Percentiles rank a stretch among this genome's conserved stretches.
phyloP scores from a whole-genome alignment of 2,329 filamentous ascomycete species.

The Cryphonectria japonica region DNA sequence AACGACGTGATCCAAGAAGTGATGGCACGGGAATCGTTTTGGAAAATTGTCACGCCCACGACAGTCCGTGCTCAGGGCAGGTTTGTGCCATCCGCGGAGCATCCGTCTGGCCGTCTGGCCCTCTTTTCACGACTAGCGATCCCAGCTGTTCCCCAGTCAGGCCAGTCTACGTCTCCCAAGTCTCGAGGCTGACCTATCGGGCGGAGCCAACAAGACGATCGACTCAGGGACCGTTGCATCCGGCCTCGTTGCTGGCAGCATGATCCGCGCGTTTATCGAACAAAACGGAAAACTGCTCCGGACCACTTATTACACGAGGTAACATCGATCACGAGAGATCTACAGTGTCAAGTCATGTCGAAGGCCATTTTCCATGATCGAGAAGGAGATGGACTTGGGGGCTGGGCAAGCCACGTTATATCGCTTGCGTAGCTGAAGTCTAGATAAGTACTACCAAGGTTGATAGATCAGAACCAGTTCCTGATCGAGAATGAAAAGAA shows the following conservation, averaged over 20 bases:
- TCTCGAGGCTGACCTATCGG: neutral
- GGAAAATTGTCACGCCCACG: neutral
- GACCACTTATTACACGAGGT: neutral
- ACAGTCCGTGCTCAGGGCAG: neutral
- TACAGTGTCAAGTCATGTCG: neutral
- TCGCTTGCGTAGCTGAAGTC: neutral
- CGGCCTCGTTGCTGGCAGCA: neutral
- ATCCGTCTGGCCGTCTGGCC: neutral
- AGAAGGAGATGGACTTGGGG: neutral
- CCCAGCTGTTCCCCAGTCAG: neutral
- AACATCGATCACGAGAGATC: neutral
- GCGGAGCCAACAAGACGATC: neutral
- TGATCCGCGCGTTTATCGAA: neutral
- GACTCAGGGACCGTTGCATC: slow-evolving; percentile 3
- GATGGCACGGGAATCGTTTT: neutral
- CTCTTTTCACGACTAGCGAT: neutral
- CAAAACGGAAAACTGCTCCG: neutral
- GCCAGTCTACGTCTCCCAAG: neutral
- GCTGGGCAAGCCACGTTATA: neutral
- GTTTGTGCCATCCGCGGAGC: neutral
- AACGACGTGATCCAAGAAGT: neutral
- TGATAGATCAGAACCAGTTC: neutral
- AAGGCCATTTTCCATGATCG: neutral
- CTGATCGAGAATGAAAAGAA: neutral
- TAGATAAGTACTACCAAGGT: neutral